Evolutionary conservation across 2,329 filamentous ascomycete species (phyloP), one percentile per base, ranked within the genome.

Genomic region (Coleophoma crateriformis): DNA sequence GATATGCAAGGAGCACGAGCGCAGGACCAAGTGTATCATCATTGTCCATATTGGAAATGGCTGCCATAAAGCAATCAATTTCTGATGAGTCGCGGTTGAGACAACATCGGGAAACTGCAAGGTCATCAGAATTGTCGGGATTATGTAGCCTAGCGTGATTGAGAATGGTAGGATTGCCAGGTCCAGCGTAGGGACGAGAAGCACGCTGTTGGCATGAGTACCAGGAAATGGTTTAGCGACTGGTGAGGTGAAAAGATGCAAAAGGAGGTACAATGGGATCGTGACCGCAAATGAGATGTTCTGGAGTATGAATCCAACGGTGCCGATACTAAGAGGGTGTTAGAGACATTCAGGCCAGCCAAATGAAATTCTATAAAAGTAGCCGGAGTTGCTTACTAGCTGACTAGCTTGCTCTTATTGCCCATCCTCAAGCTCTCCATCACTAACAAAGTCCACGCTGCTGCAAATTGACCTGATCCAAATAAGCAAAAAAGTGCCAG

Each of bases 41-140:
- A 68, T 67, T 7, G 75, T 68, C 58, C 69, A 73, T 15, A 74
- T 57, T 0, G 76, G 74, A 62, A 76, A 79, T 4, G 68, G 62
- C 54, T 79, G 75, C 73, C 76, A 78, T 42, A 73, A 54, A 1
- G 72, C 72, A 22, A 76, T 72, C 49, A 71, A 67, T 19, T 65
- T 64, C 56, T 78, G 75, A 53, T 75, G 77, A 12, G 65, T 62
- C n/a, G 67, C 61, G 14, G 67, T 58, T 2, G 66, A 65, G 13
- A 75, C 54, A 1, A 66, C 19, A 0, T 57, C 58, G 0, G 72
- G 73, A 2, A 68, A 63, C 1, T 73, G 71, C 4, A 77, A 59
- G 11, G 64, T 58, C 65, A 77, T 70, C 4, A 72, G 53, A 19
- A 70, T 49, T 1, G 69, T 66, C 0, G 75, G 76, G 2, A 75